Base-by-base conservation (phyloP, 305 asterid genomes). In the Fraxinus albicans region DNA sequence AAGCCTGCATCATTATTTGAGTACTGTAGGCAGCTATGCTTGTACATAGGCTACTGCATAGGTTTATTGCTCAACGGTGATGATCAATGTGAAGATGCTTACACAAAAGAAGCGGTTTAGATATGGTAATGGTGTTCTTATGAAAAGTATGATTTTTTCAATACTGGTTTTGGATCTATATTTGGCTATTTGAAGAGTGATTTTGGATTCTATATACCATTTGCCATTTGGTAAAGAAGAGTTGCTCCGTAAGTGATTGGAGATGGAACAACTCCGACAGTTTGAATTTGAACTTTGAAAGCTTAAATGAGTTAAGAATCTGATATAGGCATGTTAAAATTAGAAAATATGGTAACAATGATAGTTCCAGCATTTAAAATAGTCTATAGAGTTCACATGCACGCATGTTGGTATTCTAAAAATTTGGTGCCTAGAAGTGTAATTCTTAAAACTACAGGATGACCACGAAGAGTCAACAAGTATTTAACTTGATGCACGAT, bases 1-100 rank as follows among this genome's bases (percentile, higher is more conserved):
- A 92, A 92, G 94, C 89, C 84, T 87, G 81, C 83, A 89, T 92
- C 89, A 92, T 89, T 85, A 44, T 74, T 7, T 83, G 83, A 85
- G 67, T 76, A 78, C 77, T 81, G 78, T 79, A 31, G 23, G 72
- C 72, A 8, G 31, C 72, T 8, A 21, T 63, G 3, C 33, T 63
- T 63, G 72, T 19, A 23, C 73, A 34, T 77, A 80, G 23, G 50
- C 44, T 38, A 36, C 53, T 42, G 53, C 53, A 44, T 44, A 44
- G 53, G 17, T 44, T 10, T 44, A 44, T 44, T 44, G 53, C 53
- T 12, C 17, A 44, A 44, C 12, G 10, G 53, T 44, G 53, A 9
- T 44, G 53, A 44, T 44, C 53, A 44, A 44, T 44, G 50, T 42
- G 50, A 42, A 42, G 15, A 42, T 42, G 3, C 17, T 44, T 12